Conservation (phyloP, 2,329 filamentous ascomycete genomes). For the Fusarium robinianum region DNA sequence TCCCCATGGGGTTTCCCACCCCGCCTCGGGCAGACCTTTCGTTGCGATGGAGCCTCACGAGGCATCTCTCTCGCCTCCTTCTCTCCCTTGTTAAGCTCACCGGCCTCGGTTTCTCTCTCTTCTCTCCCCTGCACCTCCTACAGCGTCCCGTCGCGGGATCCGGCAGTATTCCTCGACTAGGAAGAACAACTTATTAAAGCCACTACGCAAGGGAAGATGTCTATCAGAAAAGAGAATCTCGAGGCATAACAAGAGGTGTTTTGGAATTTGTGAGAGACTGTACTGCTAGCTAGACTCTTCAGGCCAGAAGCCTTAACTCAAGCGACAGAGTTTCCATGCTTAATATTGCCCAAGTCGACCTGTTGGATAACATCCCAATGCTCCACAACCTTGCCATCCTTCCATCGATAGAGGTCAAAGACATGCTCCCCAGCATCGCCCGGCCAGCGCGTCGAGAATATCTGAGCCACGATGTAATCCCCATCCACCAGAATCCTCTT, state of each 20-base stretch:
- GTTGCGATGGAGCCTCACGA: not conserved
- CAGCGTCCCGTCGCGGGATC: not conserved
- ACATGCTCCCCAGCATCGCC: slow-evolving; percentile 6
- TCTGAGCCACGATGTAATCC: slow-evolving; percentile 1
- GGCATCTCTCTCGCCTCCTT: not conserved
- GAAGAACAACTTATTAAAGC: no score
- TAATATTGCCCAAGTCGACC: slow-evolving; percentile 2
- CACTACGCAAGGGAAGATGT: not conserved
- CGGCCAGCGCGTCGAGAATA: slow-evolving; percentile 1
- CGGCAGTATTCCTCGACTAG: no score
- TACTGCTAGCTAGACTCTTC: not conserved
- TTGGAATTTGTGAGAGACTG: slow-evolving; percentile 1
- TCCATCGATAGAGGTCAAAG: slow-evolving; percentile 6
- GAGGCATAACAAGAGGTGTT: not conserved
- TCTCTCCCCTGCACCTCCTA: not conserved
- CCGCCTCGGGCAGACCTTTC: not conserved
- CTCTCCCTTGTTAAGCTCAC: not conserved
- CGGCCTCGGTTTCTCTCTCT: not conserved
- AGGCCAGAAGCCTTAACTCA: not conserved
- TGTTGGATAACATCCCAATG: slow-evolving; percentile 7
- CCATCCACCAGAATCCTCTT: slow-evolving; percentile 6
- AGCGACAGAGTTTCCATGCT: slow-evolving; percentile 1
- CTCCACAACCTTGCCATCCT: slow-evolving; percentile 6
- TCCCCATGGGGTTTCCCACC: slow-evolving; percentile 1
- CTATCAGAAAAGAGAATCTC: not conserved